These are phyloP conservation scores for Escovopsis sp. DNA, from an alignment of 2,329 filamentous ascomycete species.

Conservation along the genomic window DNA sequence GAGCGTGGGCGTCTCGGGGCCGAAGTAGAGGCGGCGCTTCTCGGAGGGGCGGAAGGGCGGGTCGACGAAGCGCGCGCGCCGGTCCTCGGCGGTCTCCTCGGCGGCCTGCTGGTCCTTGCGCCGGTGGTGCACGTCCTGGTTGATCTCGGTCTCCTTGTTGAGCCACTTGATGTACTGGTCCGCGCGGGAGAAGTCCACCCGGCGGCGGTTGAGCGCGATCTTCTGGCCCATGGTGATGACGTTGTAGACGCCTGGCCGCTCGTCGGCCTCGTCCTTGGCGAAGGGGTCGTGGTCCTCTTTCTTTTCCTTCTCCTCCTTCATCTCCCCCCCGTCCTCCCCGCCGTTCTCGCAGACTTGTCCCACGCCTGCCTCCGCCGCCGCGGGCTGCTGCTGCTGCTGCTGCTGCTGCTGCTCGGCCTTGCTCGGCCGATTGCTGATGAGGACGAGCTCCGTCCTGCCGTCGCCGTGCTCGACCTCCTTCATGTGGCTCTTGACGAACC, in stretches of 20 bases:
- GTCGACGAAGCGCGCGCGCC: conserved; percentile 69
- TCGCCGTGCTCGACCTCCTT: conserved; percentile 64
- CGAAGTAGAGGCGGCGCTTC: conserved; percentile 88
- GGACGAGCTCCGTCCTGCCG: conserved; percentile 66
- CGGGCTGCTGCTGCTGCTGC: too few relatives aligned
- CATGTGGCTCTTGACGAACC: conserved; percentile 79
- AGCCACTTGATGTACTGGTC: conserved; percentile 69
- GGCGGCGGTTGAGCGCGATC: conserved; percentile 59
- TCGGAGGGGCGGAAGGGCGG: conserved; percentile 82
- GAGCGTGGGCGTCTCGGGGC: conserved; percentile 81
- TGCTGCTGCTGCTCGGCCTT: conserved; percentile 7
- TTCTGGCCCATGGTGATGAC: conserved; percentile 56
- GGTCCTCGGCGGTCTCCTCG: conserved; percentile 43
- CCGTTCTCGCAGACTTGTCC: too few relatives aligned
- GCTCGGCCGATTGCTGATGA: conserved; percentile 33
- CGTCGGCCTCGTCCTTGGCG: conserved; percentile 18
- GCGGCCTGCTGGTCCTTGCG: conserved; percentile 24
- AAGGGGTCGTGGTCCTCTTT: conserved; percentile 8
- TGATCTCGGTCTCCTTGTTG: conserved; percentile 40
- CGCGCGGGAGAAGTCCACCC: conserved; percentile 53
- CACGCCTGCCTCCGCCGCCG: neutral
- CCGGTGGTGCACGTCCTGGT: conserved; percentile 25
- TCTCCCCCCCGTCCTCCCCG: neutral
- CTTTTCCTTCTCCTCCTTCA: conserved; percentile 19
- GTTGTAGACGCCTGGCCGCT: conserved; percentile 58